Base-by-base conservation (phyloP, 257 asterid genomes). In the Jacaranda copaia region DNA sequence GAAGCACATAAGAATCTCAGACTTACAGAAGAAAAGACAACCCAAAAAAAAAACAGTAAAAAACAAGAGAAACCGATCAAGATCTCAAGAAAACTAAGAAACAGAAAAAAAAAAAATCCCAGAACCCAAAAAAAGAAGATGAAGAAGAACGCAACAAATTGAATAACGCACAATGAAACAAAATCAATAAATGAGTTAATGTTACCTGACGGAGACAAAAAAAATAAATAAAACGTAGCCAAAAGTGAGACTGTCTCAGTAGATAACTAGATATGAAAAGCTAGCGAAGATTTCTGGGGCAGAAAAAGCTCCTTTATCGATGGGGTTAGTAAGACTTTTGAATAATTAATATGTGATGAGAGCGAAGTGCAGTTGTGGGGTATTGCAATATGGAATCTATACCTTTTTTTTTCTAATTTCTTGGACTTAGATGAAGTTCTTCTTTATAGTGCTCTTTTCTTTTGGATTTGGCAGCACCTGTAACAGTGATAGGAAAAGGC, bases 301-400 rank as follows among this genome's bases (percentile, higher is more conserved):
- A 18, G 32, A 36, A 69, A 76, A 74, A n/a, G 68, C 18, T 53
- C 68, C 70, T 72, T 59, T 25, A 52, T 20, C 60, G 69, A 82
- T 84, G 70, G 81, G 85, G 79, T 74, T 56, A 62, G 39, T 16
- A 14, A 42, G 15, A 32, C 46, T 63, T 71, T 25, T 19, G 4
- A 48, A 52, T 52, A 66, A 58, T 65, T 59, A 8, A 48, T 20
- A 19, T 59, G 68, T 12, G 61, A 10, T 5, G 51, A 16, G 20
- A 32, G 58, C 38, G 43, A 5, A 8, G 71, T 71, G n/a, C n/a
- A n/a, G n/a, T n/a, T n/a, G n/a, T n/a, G 79, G 76, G 85, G 9
- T 8, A 12, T 25, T 16, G 48, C 42, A 57, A 63, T 74, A 16
- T 36, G 72, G 63, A 70, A 63, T 78, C 72, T 43, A 12, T 32